Evolutionary conservation across 2,329 filamentous ascomycete species (phyloP).

Genomic region (Zopfia rhizophila): DNA sequence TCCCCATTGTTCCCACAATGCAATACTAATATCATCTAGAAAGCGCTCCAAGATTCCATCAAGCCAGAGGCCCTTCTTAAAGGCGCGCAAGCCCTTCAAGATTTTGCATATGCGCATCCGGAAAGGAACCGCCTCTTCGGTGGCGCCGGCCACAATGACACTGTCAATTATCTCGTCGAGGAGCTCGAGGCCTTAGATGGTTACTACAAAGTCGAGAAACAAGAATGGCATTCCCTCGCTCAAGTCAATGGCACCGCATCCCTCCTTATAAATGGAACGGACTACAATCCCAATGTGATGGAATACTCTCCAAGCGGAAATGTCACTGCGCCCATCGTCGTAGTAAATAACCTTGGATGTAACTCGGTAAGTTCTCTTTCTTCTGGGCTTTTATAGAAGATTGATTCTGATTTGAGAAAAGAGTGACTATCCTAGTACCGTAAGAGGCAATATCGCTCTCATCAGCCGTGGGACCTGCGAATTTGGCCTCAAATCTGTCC

Average conservation of each 20-base stretch:
- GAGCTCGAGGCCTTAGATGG: conserved; percentile 39
- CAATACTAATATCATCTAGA: conserved; percentile 29
- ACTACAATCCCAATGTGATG: conserved; percentile 11
- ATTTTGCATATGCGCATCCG: conserved; percentile 50
- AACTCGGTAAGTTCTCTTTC: conserved; percentile 30
- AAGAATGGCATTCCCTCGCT: conserved; percentile 37
- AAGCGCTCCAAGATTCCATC: conserved; percentile 40
- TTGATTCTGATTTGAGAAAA: conserved; percentile 13
- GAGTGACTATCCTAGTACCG: conserved; percentile 69
- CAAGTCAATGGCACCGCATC: conserved; percentile 31
- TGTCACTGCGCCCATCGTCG: conserved; percentile 35
- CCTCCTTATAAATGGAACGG: conserved; percentile 31
- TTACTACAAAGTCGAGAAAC: conserved; percentile 51
- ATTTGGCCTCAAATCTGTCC: conserved; percentile 76
- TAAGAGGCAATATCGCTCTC: conserved; percentile 74
- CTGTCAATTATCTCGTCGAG: conserved; percentile 50
- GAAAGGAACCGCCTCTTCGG: conserved; percentile 52
- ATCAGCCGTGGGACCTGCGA: conserved; percentile 75
- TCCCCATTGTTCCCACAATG: background rate
- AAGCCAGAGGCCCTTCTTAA: conserved; percentile 37
- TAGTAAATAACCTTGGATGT: conserved; percentile 45
- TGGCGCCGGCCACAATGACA: conserved; percentile 51
- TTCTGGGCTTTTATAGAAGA: background rate
- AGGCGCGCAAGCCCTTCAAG: conserved; percentile 45
- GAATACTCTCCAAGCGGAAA: conserved; percentile 38